These are phyloP conservation scores for Bipolaris zeicola DNA, from an alignment of 2,329 filamentous ascomycete species.

Conservation along the genomic window DNA sequence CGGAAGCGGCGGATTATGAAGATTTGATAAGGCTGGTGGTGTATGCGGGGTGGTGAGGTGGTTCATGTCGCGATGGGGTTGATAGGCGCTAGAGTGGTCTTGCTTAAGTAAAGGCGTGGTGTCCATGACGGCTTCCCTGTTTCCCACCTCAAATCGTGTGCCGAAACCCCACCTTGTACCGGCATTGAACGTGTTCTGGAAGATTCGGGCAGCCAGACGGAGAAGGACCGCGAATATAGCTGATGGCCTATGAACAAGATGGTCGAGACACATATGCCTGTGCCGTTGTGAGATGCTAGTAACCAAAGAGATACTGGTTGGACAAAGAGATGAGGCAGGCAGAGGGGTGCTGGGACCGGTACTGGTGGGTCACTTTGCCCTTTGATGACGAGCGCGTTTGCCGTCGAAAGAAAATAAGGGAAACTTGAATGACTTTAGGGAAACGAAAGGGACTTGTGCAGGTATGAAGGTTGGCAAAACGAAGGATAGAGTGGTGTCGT, in stretches of 20 bases:
- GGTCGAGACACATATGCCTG: background rate
- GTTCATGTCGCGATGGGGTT: background rate
- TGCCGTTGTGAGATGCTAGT: background rate
- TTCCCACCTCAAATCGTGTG: background rate
- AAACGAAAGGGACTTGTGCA: background rate
- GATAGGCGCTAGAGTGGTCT: background rate
- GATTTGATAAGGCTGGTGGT: background rate
- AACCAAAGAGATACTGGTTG: background rate
- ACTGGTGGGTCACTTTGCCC: background rate
- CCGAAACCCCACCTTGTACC: constrained; percentile 7
- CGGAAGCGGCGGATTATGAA: constrained; percentile 5
- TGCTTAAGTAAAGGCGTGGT: constrained; percentile 2
- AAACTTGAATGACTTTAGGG: background rate
- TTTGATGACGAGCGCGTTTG: background rate
- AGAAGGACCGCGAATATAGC: background rate
- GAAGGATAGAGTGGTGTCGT: background rate
- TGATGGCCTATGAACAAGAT: background rate
- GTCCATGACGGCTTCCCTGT: constrained; percentile 6
- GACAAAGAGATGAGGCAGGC: background rate
- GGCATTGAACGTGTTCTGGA: constrained; percentile 6
- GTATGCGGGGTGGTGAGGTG: background rate
- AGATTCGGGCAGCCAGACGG: background rate
- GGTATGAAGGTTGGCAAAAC: too few relatives aligned
- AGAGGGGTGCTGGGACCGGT: too few relatives aligned
- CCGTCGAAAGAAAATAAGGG: background rate